Evolutionary conservation across 352 stramenopile genomes (phyloP).

Genomic region (Aphanomyces invadans): DNA sequence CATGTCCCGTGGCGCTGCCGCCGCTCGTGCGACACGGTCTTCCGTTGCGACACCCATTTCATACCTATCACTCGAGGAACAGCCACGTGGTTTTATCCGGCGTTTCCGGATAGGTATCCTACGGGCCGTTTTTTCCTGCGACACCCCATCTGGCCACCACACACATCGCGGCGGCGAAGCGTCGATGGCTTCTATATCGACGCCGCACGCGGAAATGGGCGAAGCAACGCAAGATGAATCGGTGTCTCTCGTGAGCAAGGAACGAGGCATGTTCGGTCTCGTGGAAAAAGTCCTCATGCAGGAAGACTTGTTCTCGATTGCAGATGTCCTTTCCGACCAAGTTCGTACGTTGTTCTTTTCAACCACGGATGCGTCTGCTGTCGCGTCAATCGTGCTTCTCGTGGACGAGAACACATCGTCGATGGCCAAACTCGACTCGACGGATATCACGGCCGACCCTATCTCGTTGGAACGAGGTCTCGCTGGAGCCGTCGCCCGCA

Average conservation of each 20-base stretch:
- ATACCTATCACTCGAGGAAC: too few species aligned
- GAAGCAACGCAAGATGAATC: not conserved
- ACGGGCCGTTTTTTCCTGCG: not conserved
- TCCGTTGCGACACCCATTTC: too few species aligned
- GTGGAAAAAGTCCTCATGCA: slow-evolving; percentile 14
- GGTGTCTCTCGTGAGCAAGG: slow-evolving; percentile 7
- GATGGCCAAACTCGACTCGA: slow-evolving; percentile 64
- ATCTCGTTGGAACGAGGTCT: slow-evolving; percentile 45
- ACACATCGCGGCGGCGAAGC: not conserved
- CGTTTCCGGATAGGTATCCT: not conserved
- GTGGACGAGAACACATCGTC: slow-evolving; percentile 63
- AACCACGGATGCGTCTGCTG: not conserved
- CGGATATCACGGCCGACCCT: slow-evolving; percentile 40
- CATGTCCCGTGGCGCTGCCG: too few species aligned
- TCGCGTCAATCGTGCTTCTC: slow-evolving; percentile 44
- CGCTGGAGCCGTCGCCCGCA: slow-evolving; percentile 40
- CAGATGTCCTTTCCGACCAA: slow-evolving; percentile 17
- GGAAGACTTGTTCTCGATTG: slow-evolving; percentile 19
- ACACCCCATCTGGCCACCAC: not conserved
- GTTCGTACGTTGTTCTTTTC: not conserved
- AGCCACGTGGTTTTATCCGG: too few species aligned
- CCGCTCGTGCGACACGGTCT: too few species aligned
- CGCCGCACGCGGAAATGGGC: not conserved
- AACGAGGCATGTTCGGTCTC: not conserved
- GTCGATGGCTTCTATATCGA: not conserved